Base-by-base conservation (phyloP, 441 rosid species). In the Populus hybrid region DNA sequence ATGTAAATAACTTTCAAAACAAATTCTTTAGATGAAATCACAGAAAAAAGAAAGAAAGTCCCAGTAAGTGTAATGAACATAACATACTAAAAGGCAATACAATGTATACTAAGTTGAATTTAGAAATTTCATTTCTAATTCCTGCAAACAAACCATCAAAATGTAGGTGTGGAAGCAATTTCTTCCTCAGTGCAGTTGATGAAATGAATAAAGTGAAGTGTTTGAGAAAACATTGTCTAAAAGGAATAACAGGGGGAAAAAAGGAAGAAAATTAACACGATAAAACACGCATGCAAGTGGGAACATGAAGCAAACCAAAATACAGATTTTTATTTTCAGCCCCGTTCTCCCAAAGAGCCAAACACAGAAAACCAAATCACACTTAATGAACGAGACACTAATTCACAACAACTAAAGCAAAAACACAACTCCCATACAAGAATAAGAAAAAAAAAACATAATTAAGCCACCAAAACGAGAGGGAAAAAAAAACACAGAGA, bases 121-220 rank as follows among this genome's bases (percentile, higher is more conserved):
- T n/a, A n/a, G n/a, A n/a, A n/a, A n/a, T n/a, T n/a, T n/a, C 92
- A 57, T 57, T 26, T 11, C 14, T 57, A 57, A 57, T n/a, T 57
- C 19, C 19, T 7, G 64, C 64, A 57, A 4, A 1, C 24, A 42
- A 50, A 16, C 35, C 46, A 46, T 30, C 9, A 21, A 73, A 73
- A 21, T 19, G 10, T 30, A 24, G 36, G 34, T 42, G 23, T 3
- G 28, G 38, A 19, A 28, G 19, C 64, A 72, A 26, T 3, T 0
- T 21, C 53, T 21, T 21, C 38, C 24, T 36, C 75, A 72, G 10
- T 14, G 26, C 2, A 34, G 46, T 24, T 24, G 5, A 59, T 30
- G 23, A 59, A 72, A 8, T 3, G 38, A 21, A 24, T 24, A 1
- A 24, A 24, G 0, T 0, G 24, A 24, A 24, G 24, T 24, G 24